These are phyloP conservation scores for Naganishia liquefaciens DNA, from an alignment of 1,284 basidiomycete species.

Conservation along the genomic window DNA sequence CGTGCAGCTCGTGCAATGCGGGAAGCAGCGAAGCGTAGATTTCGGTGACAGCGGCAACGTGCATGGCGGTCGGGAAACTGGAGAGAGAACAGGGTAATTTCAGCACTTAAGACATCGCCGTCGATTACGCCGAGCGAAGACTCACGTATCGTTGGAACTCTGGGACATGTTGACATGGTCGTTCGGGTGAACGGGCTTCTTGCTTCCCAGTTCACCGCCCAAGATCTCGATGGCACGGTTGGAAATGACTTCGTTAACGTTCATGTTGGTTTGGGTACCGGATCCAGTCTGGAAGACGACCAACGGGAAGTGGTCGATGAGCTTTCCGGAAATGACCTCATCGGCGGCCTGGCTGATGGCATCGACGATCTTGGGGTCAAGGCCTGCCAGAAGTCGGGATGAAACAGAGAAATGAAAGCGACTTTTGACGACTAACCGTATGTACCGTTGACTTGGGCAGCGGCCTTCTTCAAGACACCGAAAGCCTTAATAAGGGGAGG, in stretches of 20 bases:
- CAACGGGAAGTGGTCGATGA: conserved; percentile 93
- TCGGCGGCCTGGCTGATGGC: conserved; percentile 94
- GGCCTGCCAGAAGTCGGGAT: conserved; percentile 48
- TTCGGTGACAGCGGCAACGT: conserved; percentile 92
- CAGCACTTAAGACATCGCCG: neutral
- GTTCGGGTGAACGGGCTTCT: conserved; percentile 98
- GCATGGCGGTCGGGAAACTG: conserved; percentile 99
- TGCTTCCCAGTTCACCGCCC: conserved; percentile 91
- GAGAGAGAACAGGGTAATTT: neutral
- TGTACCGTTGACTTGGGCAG: conserved; percentile 82
- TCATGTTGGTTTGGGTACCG: conserved; percentile 99
- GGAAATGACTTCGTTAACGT: conserved; percentile 98
- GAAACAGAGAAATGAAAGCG: neutral
- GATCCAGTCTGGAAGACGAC: conserved; percentile 99
- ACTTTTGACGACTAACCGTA: conserved; percentile 60
- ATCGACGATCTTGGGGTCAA: conserved; percentile 83
- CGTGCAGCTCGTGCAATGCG: conserved; percentile 77
- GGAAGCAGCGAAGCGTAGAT: conserved; percentile 79
- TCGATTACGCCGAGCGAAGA: conserved; percentile 3
- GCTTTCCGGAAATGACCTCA: conserved; percentile 96
- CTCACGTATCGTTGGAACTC: conserved; percentile 94
- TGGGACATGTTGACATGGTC: conserved; percentile 99
- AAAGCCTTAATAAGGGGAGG: conserved; percentile 95
- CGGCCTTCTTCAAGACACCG: conserved; percentile 96
- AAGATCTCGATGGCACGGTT: conserved; percentile 98